Evolutionary conservation across 2,329 filamentous ascomycete genomes (phyloP).

Genomic region (Penicillium concentricum): DNA sequence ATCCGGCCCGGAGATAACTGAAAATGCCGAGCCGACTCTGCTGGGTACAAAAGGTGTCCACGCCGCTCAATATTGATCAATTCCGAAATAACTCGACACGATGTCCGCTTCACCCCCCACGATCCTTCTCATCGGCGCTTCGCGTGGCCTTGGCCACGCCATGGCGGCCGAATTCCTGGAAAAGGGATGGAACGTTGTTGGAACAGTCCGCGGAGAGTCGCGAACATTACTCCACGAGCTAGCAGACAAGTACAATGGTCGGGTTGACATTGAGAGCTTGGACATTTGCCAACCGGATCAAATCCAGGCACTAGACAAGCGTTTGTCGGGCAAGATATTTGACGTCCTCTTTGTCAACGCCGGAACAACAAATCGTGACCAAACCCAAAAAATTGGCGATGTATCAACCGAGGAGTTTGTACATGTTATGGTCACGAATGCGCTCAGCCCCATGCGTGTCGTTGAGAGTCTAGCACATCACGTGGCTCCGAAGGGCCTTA

Average conservation of each 20-base stretch:
- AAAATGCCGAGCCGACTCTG: neutral
- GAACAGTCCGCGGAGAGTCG: neutral
- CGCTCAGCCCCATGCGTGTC: slow-evolving; percentile 3
- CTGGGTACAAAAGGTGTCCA: neutral
- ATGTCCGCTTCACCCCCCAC: neutral
- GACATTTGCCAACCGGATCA: slow-evolving; percentile 1
- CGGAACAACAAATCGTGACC: neutral
- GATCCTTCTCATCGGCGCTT: neutral
- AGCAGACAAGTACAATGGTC: neutral
- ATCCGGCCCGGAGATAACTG: neutral
- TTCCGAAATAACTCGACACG: neutral
- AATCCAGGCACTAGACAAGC: neutral
- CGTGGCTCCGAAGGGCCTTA: neutral
- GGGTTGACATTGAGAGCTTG: neutral
- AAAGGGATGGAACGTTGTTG: slow-evolving; percentile 1
- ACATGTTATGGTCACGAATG: slow-evolving; percentile 4
- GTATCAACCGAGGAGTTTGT: slow-evolving; percentile 3
- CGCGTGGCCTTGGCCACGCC: neutral
- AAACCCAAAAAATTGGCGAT: neutral
- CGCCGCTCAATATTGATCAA: neutral
- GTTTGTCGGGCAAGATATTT: neutral
- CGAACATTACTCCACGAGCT: neutral
- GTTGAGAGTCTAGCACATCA: neutral
- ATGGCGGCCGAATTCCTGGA: slow-evolving; percentile 1
- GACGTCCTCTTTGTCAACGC: neutral